Evolutionary conservation across 768 basidiomycete species (phyloP).

Genomic region (Mycena pura): DNA sequence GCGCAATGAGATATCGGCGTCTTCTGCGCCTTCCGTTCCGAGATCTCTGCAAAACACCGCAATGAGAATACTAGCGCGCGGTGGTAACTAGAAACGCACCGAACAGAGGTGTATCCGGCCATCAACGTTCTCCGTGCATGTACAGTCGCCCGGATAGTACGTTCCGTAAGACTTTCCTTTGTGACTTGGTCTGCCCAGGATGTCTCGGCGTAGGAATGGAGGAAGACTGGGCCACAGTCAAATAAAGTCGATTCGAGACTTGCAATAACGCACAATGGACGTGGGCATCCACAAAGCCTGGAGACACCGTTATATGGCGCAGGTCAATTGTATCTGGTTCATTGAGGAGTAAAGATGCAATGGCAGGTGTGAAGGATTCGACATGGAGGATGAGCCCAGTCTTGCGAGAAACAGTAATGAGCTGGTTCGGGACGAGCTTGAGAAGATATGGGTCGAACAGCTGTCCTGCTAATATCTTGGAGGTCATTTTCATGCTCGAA

Average conservation of each 20-base stretch:
- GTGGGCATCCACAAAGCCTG: constrained; percentile 64
- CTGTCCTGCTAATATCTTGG: constrained; percentile 46
- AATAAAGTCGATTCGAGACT: not conserved
- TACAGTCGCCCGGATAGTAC: constrained; percentile 64
- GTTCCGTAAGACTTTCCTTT: constrained; percentile 62
- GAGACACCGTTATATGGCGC: constrained; percentile 53
- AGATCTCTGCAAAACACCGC: constrained; percentile 52
- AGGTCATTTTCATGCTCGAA: constrained; percentile 3
- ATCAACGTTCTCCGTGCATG: constrained; percentile 64
- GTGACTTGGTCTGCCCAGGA: constrained; percentile 69
- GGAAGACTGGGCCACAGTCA: constrained; percentile 50
- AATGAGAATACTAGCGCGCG: not conserved
- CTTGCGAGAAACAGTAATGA: constrained; percentile 53
- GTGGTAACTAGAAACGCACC: constrained; percentile 41
- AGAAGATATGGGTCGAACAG: constrained; percentile 57
- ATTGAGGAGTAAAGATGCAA: not conserved
- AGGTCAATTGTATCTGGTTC: constrained; percentile 50
- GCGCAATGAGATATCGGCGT: constrained; percentile 64
- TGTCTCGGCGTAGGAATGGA: constrained; percentile 65
- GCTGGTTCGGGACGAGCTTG: constrained; percentile 48
- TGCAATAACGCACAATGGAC: constrained; percentile 53
- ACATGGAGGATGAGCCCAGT: constrained; percentile 59
- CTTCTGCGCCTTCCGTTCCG: constrained; percentile 71
- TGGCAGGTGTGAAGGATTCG: constrained; percentile 16
- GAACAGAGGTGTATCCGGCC: constrained; percentile 69